Conservation (phyloP, 768 basidiomycete genomes). For the Tulasnella sp. region DNA sequence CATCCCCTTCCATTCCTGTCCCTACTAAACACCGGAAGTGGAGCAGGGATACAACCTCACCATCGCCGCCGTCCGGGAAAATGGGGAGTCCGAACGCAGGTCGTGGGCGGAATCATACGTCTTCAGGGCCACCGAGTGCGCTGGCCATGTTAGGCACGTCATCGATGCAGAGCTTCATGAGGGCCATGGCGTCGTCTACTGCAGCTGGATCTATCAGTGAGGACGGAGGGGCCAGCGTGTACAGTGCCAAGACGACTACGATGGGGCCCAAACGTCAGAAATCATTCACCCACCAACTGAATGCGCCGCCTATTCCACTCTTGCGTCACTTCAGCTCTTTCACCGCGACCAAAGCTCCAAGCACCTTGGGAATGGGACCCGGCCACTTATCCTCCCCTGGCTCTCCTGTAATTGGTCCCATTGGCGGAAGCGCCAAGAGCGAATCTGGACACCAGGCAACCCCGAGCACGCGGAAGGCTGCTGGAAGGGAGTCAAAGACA, state of each 20-base stretch:
- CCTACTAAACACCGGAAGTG: background rate
- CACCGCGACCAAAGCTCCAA: background rate
- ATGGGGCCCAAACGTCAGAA: background rate
- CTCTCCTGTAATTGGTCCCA: too few species aligned
- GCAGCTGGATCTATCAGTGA: background rate
- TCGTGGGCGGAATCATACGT: too few species aligned
- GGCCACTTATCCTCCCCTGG: background rate
- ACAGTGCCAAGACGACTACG: background rate
- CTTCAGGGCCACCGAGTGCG: too few species aligned
- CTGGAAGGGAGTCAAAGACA: too few species aligned
- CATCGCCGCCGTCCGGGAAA: background rate
- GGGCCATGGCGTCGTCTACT: conserved; percentile 4
- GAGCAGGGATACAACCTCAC: background rate
- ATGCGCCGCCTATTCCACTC: background rate
- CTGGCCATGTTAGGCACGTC: too few species aligned
- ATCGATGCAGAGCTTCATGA: conserved; percentile 4
- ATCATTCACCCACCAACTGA: background rate
- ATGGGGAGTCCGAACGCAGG: background rate
- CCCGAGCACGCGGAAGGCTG: background rate
- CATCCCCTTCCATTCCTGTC: background rate
- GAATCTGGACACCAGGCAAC: background rate
- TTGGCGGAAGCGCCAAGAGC: background rate
- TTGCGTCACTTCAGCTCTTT: conserved; percentile 9
- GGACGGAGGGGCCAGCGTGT: background rate
- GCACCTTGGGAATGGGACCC: background rate